phyloP scores from a whole-genome alignment of 2,329 filamentous ascomycete species.

The Leptographium procerum region DNA sequence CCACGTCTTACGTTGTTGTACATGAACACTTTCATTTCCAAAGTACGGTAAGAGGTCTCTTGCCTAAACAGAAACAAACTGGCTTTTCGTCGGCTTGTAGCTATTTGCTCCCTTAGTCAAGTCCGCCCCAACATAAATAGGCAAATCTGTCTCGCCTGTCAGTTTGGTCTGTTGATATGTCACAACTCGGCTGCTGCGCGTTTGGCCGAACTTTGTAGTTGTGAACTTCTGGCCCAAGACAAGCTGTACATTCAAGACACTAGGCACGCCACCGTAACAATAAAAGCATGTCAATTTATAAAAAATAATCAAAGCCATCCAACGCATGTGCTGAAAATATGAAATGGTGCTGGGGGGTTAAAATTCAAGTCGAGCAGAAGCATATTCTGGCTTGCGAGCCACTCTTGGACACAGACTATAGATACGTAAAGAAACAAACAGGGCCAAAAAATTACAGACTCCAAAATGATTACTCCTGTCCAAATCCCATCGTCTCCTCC shows the following conservation, averaged over 20 bases:
- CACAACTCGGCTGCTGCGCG: neutral
- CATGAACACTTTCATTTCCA: too few relatives aligned
- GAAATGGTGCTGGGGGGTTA: neutral
- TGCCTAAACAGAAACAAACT: too few relatives aligned
- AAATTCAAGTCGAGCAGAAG: neutral
- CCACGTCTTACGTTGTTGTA: too few relatives aligned
- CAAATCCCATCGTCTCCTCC: conserved; percentile 97
- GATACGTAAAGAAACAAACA: neutral
- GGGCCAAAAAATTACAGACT: neutral
- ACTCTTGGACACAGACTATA: neutral
- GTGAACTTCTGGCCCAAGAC: too few relatives aligned
- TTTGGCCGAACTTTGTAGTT: neutral
- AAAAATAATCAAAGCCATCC: neutral
- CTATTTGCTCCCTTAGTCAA: too few relatives aligned
- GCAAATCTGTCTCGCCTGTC: too few relatives aligned
- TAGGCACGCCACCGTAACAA: neutral
- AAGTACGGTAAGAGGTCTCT: too few relatives aligned
- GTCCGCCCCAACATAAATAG: too few relatives aligned
- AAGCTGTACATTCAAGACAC: neutral
- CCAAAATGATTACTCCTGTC: conserved; percentile 64
- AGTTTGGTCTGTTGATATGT: too few relatives aligned
- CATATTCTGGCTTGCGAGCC: neutral
- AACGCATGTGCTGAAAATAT: neutral
- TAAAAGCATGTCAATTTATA: neutral
- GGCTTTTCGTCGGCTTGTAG: too few relatives aligned